These are phyloP conservation scores for Yamadazyma buinensis DNA, from an alignment of 1,139 yeast genomes.

Conservation along the genomic window DNA sequence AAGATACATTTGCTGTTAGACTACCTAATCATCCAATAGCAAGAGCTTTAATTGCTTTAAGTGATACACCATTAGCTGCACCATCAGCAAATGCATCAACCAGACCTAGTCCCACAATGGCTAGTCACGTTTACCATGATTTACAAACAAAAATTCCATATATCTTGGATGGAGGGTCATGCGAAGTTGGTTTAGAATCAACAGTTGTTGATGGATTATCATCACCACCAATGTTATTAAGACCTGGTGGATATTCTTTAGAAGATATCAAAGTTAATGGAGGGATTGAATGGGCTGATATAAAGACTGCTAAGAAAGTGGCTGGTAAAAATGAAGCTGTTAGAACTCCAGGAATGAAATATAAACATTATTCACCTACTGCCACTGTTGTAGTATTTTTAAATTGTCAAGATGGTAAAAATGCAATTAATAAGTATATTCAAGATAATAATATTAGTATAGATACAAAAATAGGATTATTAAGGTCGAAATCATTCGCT, in stretches of 20 bases:
- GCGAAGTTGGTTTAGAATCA: constrained; percentile 89
- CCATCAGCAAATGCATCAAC: constrained; percentile 98
- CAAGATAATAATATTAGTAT: constrained; percentile 13
- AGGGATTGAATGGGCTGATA: constrained; percentile 60
- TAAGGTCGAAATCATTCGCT: constrained; percentile 37
- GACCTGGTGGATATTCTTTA: constrained; percentile 91
- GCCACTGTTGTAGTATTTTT: constrained; percentile 76
- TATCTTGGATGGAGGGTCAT: constrained; percentile 86
- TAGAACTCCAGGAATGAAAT: constrained; percentile 96
- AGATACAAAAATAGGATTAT: constrained; percentile 40
- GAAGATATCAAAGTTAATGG: constrained; percentile 68
- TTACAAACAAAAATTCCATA: constrained; percentile 76
- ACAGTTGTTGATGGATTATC: constrained; percentile 91
- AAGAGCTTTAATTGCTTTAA: constrained; percentile 79
- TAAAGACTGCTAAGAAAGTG: constrained; percentile 60
- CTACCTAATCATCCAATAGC: constrained; percentile 88
- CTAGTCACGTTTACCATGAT: constrained; percentile 80
- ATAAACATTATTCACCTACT: constrained; percentile 88
- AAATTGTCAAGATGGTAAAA: constrained; percentile 44
- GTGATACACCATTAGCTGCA: constrained; percentile 91
- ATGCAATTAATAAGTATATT: constrained; percentile 26
- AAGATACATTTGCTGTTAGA: constrained; percentile 86
- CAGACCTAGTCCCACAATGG: constrained; percentile 87
- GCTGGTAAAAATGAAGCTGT: constrained; percentile 70
- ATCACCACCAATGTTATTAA: constrained; percentile 76